Evolutionary conservation across 176 grass and related monocot species (phyloP), one percentile per base, ranked within the genome.

Genomic region (Alopecurus myosuroides): DNA sequence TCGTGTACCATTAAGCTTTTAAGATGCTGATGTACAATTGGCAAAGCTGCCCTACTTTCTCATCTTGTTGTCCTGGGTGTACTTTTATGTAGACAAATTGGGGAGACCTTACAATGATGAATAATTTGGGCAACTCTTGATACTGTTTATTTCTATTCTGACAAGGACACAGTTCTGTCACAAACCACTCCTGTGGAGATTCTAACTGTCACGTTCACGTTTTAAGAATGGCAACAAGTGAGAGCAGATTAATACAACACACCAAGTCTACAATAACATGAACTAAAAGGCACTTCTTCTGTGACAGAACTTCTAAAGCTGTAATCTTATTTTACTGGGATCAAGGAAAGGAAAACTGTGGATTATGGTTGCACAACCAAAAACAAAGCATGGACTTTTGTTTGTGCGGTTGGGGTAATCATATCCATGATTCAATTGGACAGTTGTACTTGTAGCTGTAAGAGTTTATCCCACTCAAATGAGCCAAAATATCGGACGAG

Each of bases 371-470:
- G 82, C 72, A 64, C 20, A 62, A 50, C 65, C 66, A 37, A 45
- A 85, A 94, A 83, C 30, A 76, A 85, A 81, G 40, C 40, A 53
- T 8, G 4, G 31, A 28, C 31, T 83, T 77, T 13, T 55, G 40
- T 84, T 69, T 84, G 44, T 64, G 44, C 48, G 81, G 81, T 82
- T 70, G 65, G 77, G 80, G 53, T 71, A 56, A 44, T 88, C 75
- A 95, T 68, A 92, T 95, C 93, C 93, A 95, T 42, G 93, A 90
- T 69, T 95, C 93, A 13, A 95, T 79, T 14, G 56, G 49, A 84
- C 68, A 90, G 77, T 92, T 95, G 81, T 86, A 87, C 76, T 79
- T 82, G 31, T 92, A 92, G 45, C 9, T 64, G 63, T 90, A 90
- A 22, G 86, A 78, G 79, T 93, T 91, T 44, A 93, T 76, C 5